phyloP scores from a whole-genome alignment of 2,329 filamentous ascomycete species.

The Neopestalotiopsis sp. region DNA sequence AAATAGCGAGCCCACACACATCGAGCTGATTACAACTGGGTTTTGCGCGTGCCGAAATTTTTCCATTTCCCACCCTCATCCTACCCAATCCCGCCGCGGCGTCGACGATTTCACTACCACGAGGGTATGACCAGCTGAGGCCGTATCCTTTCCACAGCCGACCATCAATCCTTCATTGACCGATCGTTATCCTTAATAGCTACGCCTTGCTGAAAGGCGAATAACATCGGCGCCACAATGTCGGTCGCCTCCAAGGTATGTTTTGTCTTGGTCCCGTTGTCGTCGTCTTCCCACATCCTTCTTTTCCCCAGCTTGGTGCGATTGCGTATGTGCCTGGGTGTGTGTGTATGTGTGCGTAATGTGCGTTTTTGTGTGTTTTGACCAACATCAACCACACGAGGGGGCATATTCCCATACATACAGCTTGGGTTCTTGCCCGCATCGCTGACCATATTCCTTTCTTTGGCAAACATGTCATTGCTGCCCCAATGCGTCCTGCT shows the following conservation, averaged over 20 bases:
- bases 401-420: background rate
- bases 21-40: conserved; percentile 9
- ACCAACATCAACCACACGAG: background rate
- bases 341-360: background rate
- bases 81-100: conserved; percentile 20
- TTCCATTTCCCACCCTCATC: background rate
- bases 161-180: conserved; percentile 29
- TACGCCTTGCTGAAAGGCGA: conserved; percentile 58
- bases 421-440: background rate
- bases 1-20: conserved; percentile 8
- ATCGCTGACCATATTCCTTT: background rate
- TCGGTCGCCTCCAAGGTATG: conserved; percentile 66
- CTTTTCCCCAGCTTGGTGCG: background rate
- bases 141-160: conserved; percentile 35
- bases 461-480: background rate
- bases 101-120: conserved; percentile 23
- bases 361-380: too few species aligned
- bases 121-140: conserved; percentile 42
- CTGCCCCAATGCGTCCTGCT: background rate
- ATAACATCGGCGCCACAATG: conserved; percentile 61
- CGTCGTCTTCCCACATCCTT: background rate
- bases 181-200: conserved; percentile 38
- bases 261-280: background rate
- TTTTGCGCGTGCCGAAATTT: conserved; percentile 6
- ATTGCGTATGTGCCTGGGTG: background rate